Evolutionary conservation across 768 basidiomycete genomes (phyloP), one percentile per base, ranked within the genome.

Genomic region (Mycena belliarum): DNA sequence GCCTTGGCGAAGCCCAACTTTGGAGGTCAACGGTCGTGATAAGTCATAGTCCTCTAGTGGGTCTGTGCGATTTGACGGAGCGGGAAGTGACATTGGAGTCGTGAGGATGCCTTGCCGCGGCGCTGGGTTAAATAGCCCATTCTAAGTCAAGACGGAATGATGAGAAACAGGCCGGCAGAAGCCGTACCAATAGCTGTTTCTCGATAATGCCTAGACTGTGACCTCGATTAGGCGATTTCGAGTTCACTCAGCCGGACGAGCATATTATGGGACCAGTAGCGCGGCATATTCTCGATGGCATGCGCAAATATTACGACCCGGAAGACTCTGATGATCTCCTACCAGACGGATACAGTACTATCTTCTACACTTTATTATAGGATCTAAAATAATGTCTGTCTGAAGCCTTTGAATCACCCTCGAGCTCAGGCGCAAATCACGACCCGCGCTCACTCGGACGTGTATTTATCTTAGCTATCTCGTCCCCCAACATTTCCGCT

Each of bases 401-500:
- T n/a, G n/a, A n/a, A n/a, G n/a, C n/a, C n/a, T n/a, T n/a, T n/a
- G n/a, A n/a, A n/a, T n/a, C n/a, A n/a, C n/a, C n/a, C n/a, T n/a
- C n/a, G n/a, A n/a, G n/a, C n/a, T n/a, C n/a, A n/a, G n/a, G n/a
- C n/a, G n/a, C n/a, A n/a, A n/a, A n/a, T n/a, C n/a, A n/a, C n/a
- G n/a, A n/a, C n/a, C n/a, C n/a, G n/a, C n/a, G n/a, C n/a, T n/a
- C n/a, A n/a, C n/a, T n/a, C n/a, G 6, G 20, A n/a, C 6, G 20
- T 6, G 7, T 14, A 53, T 24, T 28, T 33, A 42, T 25, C 33
- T 32, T 6, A 32, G 29, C n/a, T 38, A 43, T n/a, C n/a, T 23
- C 37, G 24, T 47, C 41, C 57, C 68, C 88, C 88, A 91, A 6
- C 80, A 71, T 69, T 89, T 90, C 44, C 84, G 82, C 70, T 99